A percentile compares a stretch with the other conserved stretches of the same genome.
Conservation (phyloP, 345 rosid genomes). For the Reutealis trisperma region DNA sequence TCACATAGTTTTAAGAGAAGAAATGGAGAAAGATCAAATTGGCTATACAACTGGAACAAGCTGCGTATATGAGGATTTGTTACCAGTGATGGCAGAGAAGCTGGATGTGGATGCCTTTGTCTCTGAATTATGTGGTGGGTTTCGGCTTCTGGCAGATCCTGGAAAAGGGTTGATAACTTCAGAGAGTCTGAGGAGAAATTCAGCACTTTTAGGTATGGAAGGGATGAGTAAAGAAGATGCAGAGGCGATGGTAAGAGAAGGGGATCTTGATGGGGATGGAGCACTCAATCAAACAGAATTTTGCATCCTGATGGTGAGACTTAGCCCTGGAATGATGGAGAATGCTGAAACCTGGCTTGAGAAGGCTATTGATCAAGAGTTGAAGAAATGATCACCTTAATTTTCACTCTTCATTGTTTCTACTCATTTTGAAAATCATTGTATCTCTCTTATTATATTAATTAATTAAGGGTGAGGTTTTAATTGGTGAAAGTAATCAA, state of each 20-base stretch:
- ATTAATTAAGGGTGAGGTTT: background rate
- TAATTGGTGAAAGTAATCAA: background rate
- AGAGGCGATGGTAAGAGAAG: slow-evolving; percentile 74
- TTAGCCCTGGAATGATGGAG: slow-evolving; percentile 85
- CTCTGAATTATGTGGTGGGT: slow-evolving; percentile 77
- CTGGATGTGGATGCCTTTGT: slow-evolving; percentile 76
- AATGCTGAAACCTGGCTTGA: slow-evolving; percentile 76
- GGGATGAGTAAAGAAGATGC: slow-evolving; percentile 78
- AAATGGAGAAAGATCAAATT: slow-evolving; percentile 27
- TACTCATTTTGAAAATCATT: background rate
- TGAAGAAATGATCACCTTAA: slow-evolving; percentile 28
- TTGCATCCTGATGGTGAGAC: slow-evolving; percentile 85
- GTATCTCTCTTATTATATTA: too few relatives aligned
- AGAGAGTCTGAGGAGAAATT: slow-evolving; percentile 62
- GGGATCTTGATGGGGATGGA: slow-evolving; percentile 84
- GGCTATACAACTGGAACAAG: slow-evolving; percentile 16
- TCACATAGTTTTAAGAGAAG: background rate
- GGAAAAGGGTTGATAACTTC: slow-evolving; percentile 60
- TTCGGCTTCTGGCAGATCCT: slow-evolving; percentile 70
- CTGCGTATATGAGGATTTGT: slow-evolving; percentile 59
- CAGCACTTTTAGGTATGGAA: slow-evolving; percentile 68
- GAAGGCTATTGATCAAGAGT: slow-evolving; percentile 67
- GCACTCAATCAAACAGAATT: slow-evolving; percentile 74
- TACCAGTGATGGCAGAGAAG: slow-evolving; percentile 90
- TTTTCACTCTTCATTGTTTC: background rate